These are phyloP conservation scores for Chaetomium globosum DNA, from an alignment of 2,329 filamentous ascomycete genomes.

Conservation along the genomic window DNA sequence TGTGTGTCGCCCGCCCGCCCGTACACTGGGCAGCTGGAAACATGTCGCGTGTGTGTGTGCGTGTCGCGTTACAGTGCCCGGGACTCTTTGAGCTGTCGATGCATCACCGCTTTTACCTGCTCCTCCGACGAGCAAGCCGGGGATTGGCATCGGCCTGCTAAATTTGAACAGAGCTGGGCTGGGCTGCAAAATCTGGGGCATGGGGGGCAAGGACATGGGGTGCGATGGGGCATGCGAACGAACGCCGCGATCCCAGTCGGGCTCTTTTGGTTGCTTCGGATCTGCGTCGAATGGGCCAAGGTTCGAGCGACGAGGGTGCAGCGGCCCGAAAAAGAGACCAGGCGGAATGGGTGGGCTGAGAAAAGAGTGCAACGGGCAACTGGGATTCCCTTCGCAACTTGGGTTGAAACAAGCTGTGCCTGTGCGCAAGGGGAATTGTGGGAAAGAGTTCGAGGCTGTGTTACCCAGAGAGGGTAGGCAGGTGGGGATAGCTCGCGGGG, in stretches of 20 bases:
- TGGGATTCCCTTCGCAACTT: not conserved
- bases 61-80: slow-evolving; percentile 1
- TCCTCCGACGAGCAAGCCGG: not conserved
- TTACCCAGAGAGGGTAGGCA: not conserved
- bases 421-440: not conserved
- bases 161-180: slow-evolving; percentile 21
- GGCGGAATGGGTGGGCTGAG: slow-evolving; percentile 27
- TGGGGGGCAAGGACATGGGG: not conserved
- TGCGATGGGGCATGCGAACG: not conserved
- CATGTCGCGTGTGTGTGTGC: not conserved
- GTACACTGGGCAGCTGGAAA: not conserved
- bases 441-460: slow-evolving; percentile 19
- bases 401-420: slow-evolving; percentile 31
- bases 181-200: slow-evolving; percentile 1
- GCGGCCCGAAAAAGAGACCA: slow-evolving; percentile 27
- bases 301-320: slow-evolving; percentile 6
- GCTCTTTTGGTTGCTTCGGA: slow-evolving; percentile 2
- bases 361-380: not conserved
- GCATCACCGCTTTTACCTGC: slow-evolving; percentile 8
- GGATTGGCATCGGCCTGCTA: slow-evolving; percentile 21
- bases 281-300: not conserved
- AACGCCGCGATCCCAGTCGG: not conserved
- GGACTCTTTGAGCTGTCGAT: not conserved
- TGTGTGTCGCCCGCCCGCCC: not conserved
- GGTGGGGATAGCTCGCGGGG: not conserved